Base-by-base conservation (phyloP, 805 yeast genomes). In the Torulaspora maleeae region DNA sequence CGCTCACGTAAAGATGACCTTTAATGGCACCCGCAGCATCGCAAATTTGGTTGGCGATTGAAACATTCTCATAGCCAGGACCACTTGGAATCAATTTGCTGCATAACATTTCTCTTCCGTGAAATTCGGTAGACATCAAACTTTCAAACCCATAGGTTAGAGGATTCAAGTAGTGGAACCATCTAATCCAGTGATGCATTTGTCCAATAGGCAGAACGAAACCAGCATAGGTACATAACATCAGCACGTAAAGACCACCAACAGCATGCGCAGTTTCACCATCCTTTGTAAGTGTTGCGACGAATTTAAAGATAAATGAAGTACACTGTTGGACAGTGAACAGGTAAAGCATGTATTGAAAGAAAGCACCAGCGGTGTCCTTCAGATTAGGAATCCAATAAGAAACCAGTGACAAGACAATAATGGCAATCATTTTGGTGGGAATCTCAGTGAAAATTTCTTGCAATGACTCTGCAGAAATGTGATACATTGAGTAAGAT, bases 131-230 rank as follows among this genome's bases (percentile, higher is more conserved):
- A 6, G 76, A 68, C 70, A 81, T 71, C 58, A 80, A 66, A 12
- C 78, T 59, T 59, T 80, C 86, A 50, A 71, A 76, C 9, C 70
- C 72, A 48, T 75, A 76, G 10, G 71, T 57, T 35, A 76, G 49
- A 6, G 81, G 80, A 53, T 76, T 73, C 41, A 73, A 47, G 57
- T 72, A 76, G 40, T 75, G 71, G 54, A 71, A 68, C 80, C 81
- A 76, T 60, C 78, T 74, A 47, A 77, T 75, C 85, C 85, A 79
- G 54, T 80, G 81, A 56, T 77, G 76, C 79, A 76, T 74, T 32
- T 62, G 63, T 39, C 69, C 69, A 35, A 66, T 50, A 53, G 61
- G 74, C 44, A 67, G 63, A 63, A 80, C 75, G 58, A 72, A 78
- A 66, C 76, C 76, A 44, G 82, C 73, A 63, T 73, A 80, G 52